Conservation (phyloP, 2,329 filamentous ascomycete genomes). For the Tricladium varicosporioides region DNA sequence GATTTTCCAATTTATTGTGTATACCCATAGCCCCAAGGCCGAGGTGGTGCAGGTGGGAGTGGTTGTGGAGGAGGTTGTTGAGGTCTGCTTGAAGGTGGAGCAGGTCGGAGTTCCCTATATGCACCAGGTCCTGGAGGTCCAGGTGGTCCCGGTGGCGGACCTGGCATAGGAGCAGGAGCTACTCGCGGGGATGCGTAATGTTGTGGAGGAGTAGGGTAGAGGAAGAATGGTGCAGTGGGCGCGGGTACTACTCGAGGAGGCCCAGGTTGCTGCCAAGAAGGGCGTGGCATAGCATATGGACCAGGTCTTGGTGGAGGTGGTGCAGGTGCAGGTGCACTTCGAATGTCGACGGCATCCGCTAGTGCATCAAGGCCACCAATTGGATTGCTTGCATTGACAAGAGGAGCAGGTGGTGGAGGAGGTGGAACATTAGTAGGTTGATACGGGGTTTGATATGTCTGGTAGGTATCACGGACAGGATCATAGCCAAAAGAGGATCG, state of each 20-base stretch:
- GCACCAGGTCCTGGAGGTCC: conserved; percentile 4
- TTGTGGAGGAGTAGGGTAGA: conserved; percentile 1
- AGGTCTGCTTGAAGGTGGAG: conserved; percentile 17
- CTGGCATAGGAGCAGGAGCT: conserved; percentile 2
- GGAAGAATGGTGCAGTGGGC: background rate
- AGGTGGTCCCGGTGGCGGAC: background rate
- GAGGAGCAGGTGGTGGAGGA: conserved; percentile 2
- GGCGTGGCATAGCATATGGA: background rate
- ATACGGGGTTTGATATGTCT: conserved; percentile 14
- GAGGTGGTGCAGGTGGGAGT: conserved; percentile 1
- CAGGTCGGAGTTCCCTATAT: conserved; percentile 19
- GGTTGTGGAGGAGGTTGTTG: background rate
- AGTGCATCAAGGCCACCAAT: conserved; percentile 11
- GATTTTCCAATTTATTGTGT: background rate
- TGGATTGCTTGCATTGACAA: background rate
- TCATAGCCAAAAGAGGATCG: conserved; percentile 17
- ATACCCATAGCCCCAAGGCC: background rate
- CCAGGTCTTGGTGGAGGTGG: background rate
- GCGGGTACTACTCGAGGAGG: conserved; percentile 1
- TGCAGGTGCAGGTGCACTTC: background rate
- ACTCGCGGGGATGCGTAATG: conserved; percentile 11
- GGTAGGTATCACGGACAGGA: conserved; percentile 16
- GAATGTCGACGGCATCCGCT: conserved; percentile 12
- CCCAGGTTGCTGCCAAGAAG: conserved; percentile 1
- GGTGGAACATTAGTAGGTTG: conserved; percentile 9